phyloP scores from a whole-genome alignment of 2,329 filamentous ascomycete species.

The Alternaria solani region DNA sequence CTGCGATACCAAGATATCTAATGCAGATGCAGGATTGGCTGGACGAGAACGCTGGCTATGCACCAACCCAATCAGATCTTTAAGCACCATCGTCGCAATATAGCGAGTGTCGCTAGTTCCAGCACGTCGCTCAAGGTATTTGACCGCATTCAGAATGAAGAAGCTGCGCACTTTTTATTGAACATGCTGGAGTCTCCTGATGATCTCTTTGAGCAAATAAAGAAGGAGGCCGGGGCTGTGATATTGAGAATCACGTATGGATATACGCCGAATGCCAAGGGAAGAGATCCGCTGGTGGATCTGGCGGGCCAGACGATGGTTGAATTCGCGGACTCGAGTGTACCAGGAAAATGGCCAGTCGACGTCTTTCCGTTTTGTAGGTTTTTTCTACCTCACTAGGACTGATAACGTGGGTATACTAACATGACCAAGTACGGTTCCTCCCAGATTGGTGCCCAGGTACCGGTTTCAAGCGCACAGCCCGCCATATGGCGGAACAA shows the following conservation, averaged over 20 bases:
- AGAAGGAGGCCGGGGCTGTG: conserved; percentile 38
- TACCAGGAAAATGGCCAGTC: conserved; percentile 57
- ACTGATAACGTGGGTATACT: background rate
- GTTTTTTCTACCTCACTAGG: background rate
- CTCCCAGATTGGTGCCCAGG: conserved; percentile 60
- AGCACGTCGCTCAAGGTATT: conserved; percentile 32
- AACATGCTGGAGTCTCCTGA: conserved; percentile 33
- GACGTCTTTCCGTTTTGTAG: conserved; percentile 57
- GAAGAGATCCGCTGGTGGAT: conserved; percentile 55
- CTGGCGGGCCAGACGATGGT: conserved; percentile 53
- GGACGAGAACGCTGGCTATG: conserved; percentile 34
- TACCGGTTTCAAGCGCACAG: conserved; percentile 55
- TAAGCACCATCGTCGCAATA: conserved; percentile 37
- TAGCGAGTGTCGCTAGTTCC: conserved; percentile 37
- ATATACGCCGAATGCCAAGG: conserved; percentile 55
- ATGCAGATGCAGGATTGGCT: conserved; percentile 30
- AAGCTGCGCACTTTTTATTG: conserved; percentile 38
- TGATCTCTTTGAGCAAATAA: conserved; percentile 38
- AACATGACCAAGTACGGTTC: conserved; percentile 40
- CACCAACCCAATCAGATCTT: conserved; percentile 31
- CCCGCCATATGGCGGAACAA: conserved; percentile 47
- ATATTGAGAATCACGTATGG: conserved; percentile 48
- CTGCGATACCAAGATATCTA: background rate
- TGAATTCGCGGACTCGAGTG: conserved; percentile 51
- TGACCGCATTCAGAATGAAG: conserved; percentile 40